These are phyloP conservation scores for Volvox reticuliferus DNA, from an alignment of 139 green algal genomes.

Conservation along the genomic window DNA sequence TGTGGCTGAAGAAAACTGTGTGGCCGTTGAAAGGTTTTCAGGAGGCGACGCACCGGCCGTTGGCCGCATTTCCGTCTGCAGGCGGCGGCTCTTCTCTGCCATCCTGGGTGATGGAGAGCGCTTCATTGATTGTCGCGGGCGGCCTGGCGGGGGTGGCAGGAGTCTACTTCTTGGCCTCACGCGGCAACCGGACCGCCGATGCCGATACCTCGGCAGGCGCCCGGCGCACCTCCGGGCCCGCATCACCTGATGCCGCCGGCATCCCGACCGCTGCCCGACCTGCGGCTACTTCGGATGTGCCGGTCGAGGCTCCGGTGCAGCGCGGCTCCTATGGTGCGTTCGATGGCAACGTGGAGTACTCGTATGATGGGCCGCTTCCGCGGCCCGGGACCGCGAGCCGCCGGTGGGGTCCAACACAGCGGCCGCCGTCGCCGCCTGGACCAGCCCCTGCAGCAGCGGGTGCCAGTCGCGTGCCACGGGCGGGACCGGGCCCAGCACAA, in stretches of 20 bases:
- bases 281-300: not conserved
- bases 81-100: not conserved
- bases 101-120: conserved; percentile 9
- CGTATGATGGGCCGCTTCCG: no score
- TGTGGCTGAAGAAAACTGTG: no score
- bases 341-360: no score
- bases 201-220: not conserved
- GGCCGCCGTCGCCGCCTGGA: not conserved
- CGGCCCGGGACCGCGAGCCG: no score
- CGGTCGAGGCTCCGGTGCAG: no score
- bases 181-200: not conserved
- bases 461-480: not conserved
- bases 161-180: not conserved
- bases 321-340: no score
- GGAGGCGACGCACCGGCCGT: no score
- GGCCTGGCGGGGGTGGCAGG: conserved; percentile 9
- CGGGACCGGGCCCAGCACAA: not conserved
- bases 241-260: not conserved
- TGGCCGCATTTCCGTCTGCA: not conserved
- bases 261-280: not conserved
- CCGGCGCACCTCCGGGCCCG: not conserved
- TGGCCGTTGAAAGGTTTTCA: no score
- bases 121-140: not conserved
- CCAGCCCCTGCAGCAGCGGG: not conserved
- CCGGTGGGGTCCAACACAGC: not conserved